Percentiles rank a stretch among this genome's conserved stretches.
Conservation (phyloP, 2,329 filamentous ascomycete genomes). For the Colletotrichum sojae region DNA sequence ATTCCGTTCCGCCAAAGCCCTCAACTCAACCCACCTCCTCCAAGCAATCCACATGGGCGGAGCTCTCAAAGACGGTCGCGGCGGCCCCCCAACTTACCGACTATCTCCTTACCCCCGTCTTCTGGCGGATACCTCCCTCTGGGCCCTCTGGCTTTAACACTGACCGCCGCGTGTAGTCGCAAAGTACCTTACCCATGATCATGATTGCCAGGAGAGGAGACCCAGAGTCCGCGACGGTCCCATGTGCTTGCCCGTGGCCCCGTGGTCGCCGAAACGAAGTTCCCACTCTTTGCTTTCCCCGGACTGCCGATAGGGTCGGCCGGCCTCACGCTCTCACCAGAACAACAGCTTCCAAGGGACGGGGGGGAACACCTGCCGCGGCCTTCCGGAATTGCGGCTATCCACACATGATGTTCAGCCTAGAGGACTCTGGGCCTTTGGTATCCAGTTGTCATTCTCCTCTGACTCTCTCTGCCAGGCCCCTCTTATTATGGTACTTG, state of each 20-base stretch:
- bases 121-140: background rate
- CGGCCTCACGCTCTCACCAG: background rate
- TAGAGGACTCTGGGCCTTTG: background rate
- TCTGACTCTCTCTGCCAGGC: background rate
- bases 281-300: slow-evolving; percentile 27
- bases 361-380: slow-evolving; percentile 13
- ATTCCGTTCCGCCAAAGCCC: background rate
- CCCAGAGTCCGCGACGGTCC: slow-evolving; percentile 6
- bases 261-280: slow-evolving; percentile 21
- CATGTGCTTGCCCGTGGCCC: slow-evolving; percentile 4
- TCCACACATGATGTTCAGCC: slow-evolving; percentile 3
- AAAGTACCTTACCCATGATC: slow-evolving; percentile 2
- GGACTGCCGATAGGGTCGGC: slow-evolving; percentile 32
- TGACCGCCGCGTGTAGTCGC: background rate
- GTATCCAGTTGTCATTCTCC: background rate
- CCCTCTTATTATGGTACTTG: background rate
- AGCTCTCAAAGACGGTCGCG: slow-evolving; percentile 4
- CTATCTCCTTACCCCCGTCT: background rate
- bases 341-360: slow-evolving; percentile 5
- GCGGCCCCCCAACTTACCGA: background rate
- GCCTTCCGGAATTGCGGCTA: slow-evolving; percentile 29
- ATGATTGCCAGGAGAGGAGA: background rate
- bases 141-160: background rate
- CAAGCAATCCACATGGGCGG: slow-evolving; percentile 19
- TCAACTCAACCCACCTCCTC: background rate